Evolutionary conservation across 148 eudicot genomes (phyloP), one percentile per base, ranked within the genome.

Genomic region (Vaccinium myrtillus): DNA sequence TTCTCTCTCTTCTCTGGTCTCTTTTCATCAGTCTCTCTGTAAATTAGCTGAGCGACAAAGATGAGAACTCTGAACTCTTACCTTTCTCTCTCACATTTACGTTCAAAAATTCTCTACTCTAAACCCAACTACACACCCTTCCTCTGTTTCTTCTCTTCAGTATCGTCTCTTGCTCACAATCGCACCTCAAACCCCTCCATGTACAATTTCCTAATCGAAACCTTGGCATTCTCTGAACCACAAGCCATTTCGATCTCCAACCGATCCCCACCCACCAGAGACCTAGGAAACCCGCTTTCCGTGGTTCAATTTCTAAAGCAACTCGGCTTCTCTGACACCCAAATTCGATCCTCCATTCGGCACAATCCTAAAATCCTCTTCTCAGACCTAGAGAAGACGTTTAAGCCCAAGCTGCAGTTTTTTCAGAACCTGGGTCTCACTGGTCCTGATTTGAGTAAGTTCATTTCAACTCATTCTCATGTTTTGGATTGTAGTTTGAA

Each of bases 401-500:
- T 82, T 51, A 82, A 73, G 48, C 84, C 84, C 48, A 82, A 82
- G 84, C 84, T 82, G 18, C 36, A 73, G 27, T 82, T 70, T 32
- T 82, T 82, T 19, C 79, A 18, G n/a, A 51, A 54, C 10, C 78
- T 71, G 78, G 84, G 84, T 11, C 53, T 82, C 67, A 11, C 78
- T 54, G 84, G 78, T 82, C 2, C 65, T 18, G 65, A 54, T 69
- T 50, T 82, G 49, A 53, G 84, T 82, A n/a, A 71, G 63, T 7
- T 73, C 79, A 36, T 82, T 32, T 50, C 78, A 55, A n/a, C n/a
- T n/a, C n/a, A n/a, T n/a, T n/a, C n/a, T n/a, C n/a, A n/a, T n/a
- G n/a, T n/a, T n/a, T n/a, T n/a, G n/a, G n/a, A n/a, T n/a, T n/a
- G n/a, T n/a, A 8, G 55, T 53, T 53, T 53, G 12, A 2, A 43